Conservation (phyloP, 768 basidiomycete species). For the Russula compacta region DNA sequence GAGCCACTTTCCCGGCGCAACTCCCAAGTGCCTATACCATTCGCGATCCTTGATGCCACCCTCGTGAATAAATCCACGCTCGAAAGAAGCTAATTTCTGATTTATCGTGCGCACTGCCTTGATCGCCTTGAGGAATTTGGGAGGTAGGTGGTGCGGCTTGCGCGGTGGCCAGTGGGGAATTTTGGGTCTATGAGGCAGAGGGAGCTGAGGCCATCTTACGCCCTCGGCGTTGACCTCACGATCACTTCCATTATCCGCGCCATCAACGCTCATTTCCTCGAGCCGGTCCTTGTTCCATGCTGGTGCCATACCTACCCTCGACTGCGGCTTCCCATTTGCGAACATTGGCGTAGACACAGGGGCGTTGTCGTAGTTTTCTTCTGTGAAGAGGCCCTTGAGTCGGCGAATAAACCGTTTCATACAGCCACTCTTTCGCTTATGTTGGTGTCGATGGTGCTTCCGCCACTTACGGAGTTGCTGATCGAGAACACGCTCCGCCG, state of each 20-base stretch:
- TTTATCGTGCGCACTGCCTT: conserved; percentile 53
- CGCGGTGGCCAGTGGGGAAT: conserved; percentile 10
- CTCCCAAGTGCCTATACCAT: conserved; percentile 81
- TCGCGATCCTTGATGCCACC: conserved; percentile 71
- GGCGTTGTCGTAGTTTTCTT: background rate
- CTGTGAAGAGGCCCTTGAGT: background rate
- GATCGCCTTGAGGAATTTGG: conserved; percentile 45
- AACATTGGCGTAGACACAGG: background rate
- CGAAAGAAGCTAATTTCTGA: conserved; percentile 59
- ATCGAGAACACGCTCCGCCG: conserved; percentile 11
- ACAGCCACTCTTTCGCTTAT: background rate
- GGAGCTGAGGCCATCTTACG: conserved; percentile 1
- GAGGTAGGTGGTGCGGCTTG: conserved; percentile 21
- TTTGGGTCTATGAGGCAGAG: background rate
- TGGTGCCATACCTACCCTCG: background rate
- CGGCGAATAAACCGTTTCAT: background rate
- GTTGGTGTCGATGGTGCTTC: background rate
- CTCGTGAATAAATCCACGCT: conserved; percentile 72
- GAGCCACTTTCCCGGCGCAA: conserved; percentile 81
- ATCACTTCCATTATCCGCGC: background rate
- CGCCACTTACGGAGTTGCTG: conserved; percentile 1
- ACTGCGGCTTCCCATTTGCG: background rate
- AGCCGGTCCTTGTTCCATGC: background rate
- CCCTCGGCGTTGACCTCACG: background rate
- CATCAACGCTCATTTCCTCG: background rate